phyloP scores from a whole-genome alignment of 106 monocot species.

The Allium fistulosum region DNA sequence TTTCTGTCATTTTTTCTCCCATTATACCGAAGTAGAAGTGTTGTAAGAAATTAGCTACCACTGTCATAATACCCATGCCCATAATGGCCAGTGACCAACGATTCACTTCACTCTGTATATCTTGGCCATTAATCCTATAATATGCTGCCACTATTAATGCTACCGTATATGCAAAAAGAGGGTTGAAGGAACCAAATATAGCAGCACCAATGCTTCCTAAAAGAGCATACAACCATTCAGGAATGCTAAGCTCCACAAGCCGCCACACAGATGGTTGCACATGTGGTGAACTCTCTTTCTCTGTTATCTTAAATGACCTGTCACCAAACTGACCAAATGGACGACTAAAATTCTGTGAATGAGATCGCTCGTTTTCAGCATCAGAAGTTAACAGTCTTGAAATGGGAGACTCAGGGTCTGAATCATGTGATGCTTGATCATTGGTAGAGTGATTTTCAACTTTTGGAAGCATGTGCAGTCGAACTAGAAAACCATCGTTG shows the following conservation, averaged over 20 bases:
- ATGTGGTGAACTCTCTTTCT: slow-evolving; percentile 14
- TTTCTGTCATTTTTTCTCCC: slow-evolving; percentile 99
- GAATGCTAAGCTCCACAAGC: slow-evolving; percentile 75
- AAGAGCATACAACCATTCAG: slow-evolving; percentile 96
- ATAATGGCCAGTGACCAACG: slow-evolving; percentile 87
- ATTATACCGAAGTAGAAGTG: slow-evolving; percentile 99
- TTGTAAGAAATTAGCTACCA: slow-evolving; percentile 95
- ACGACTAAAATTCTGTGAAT: slow-evolving; percentile 82
- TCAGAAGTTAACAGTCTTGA: slow-evolving; percentile 90
- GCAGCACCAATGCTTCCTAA: slow-evolving; percentile 89
- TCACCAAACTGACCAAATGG: slow-evolving; percentile 46
- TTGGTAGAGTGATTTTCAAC: slow-evolving; percentile 57
- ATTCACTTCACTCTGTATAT: slow-evolving; percentile 69
- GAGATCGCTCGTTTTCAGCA: slow-evolving; percentile 84
- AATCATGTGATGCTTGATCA: slow-evolving; percentile 44
- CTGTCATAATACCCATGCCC: slow-evolving; percentile 86
- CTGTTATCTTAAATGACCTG: slow-evolving; percentile 29
- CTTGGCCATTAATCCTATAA: slow-evolving; percentile 46
- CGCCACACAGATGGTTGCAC: slow-evolving; percentile 79
- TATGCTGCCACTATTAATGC: slow-evolving; percentile 85
- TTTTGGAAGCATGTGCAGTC: slow-evolving; percentile 73
- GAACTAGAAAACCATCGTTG: slow-evolving; percentile 74
- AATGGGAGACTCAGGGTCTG: slow-evolving; percentile 87
- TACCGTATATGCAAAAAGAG: slow-evolving; percentile 83
- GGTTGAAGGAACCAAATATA: slow-evolving; percentile 99